These are phyloP conservation scores for Luvunga scandens DNA, from an alignment of 345 rosid species.

Conservation along the genomic window DNA sequence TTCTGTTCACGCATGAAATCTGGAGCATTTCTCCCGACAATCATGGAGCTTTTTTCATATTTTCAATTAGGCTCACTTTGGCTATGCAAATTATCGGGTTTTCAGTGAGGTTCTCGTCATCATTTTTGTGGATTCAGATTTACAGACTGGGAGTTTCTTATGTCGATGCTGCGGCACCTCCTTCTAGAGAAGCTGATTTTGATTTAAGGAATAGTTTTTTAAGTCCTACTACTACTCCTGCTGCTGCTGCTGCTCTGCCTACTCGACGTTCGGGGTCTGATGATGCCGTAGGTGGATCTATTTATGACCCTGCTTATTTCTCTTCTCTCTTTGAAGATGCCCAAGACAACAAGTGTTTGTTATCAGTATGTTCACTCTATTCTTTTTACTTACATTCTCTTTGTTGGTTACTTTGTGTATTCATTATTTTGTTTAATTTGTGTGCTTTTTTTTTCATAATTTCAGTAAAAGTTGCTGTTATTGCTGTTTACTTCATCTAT, in stretches of 20 bases:
- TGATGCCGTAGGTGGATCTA: conserved; percentile 58
- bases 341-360: conserved; percentile 36
- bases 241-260: conserved; percentile 33
- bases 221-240: conserved; percentile 44
- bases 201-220: conserved; percentile 67
- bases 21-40: conserved; percentile 62
- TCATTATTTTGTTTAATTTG: background rate
- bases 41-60: conserved; percentile 47
- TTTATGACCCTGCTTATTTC: conserved; percentile 59
- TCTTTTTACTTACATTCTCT: background rate
- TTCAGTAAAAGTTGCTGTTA: background rate
- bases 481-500: background rate
- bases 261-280: conserved; percentile 46
- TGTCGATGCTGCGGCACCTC: conserved; percentile 25
- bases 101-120: conserved; percentile 70
- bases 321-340: conserved; percentile 61
- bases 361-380: conserved; percentile 24
- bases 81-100: conserved; percentile 83
- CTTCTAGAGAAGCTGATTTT: conserved; percentile 46
- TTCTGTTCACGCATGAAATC: conserved; percentile 58
- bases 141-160: conserved; percentile 72
- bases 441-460: no score
- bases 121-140: conserved; percentile 89
- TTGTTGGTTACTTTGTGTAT: background rate
- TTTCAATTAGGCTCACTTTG: conserved; percentile 75